These are phyloP conservation scores for Talaromyces sp. DNA, from an alignment of 2,329 filamentous ascomycete species.

Conservation along the genomic window DNA sequence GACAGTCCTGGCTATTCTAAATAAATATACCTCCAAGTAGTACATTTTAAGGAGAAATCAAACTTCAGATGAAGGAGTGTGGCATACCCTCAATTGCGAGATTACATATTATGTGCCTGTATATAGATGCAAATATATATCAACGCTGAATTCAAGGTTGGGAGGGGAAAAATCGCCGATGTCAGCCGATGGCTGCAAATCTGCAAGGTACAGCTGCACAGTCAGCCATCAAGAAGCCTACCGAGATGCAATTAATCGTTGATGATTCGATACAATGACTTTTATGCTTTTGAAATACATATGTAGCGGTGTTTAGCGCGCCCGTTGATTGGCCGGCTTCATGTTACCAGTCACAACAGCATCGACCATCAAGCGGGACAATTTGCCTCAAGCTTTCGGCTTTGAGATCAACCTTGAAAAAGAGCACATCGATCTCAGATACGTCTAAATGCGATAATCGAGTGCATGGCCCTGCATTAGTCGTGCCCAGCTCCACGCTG, in stretches of 20 bases:
- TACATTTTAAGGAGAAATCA: neutral
- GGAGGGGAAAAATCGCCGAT: neutral
- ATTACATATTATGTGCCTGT: too few species aligned
- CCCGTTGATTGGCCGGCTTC: neutral
- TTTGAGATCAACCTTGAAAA: neutral
- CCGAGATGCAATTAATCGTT: neutral
- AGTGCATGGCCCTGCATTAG: neutral
- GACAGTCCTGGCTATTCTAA: neutral
- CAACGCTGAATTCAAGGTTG: too few species aligned
- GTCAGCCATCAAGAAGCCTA: neutral
- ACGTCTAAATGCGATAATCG: neutral
- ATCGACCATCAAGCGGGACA: neutral
- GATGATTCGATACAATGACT: neutral
- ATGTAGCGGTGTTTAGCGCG: neutral
- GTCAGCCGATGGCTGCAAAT: neutral
- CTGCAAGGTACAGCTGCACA: neutral
- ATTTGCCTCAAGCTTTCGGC: neutral
- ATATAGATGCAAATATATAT: too few species aligned
- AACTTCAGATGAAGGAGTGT: neutral
- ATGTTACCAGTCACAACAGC: neutral
- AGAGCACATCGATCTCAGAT: neutral
- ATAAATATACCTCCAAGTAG: neutral
- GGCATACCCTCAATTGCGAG: too few species aligned
- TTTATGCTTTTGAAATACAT: neutral
- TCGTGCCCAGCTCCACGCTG: neutral